Evolutionary conservation across 2,329 filamentous ascomycete genomes (phyloP), one percentile per base, ranked within the genome.

Genomic region (Apiospora phragmitis): DNA sequence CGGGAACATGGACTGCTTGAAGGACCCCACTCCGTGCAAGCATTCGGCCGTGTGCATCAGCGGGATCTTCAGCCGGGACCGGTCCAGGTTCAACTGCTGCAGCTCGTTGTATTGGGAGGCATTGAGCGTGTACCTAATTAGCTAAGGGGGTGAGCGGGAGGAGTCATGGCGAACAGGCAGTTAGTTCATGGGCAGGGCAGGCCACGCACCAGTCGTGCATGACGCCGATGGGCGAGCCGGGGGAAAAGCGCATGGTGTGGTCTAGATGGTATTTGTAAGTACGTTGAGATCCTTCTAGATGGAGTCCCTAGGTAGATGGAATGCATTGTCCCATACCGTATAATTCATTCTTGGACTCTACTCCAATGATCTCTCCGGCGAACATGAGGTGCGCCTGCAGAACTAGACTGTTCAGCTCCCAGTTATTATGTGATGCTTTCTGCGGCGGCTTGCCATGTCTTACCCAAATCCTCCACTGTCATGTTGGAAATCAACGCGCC

Each of bases 301-400:
- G 65, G 3, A 6, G 6, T 26, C 4, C 8, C 35, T 4, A 35
- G 8, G 4, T 4, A 35, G 35, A 35, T 35, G n/a, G n/a, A n/a
- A n/a, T n/a, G n/a, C n/a, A 35, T 35, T 66, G 41, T 21, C 4
- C 21, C 8, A 67, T 68, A 77, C 79, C 80, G 69, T 83, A 83
- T 41, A 83, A 77, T 42, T 79, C 80, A 73, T 83, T 81, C 18
- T 80, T 76, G 2, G 80, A 80, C 6, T 80, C 73, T 14, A 79
- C 76, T 3, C 83, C 83, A 6, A 84, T 76, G 41, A 85, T 80
- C 59, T 83, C 81, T 65, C 80, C 82, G 14, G 79, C 83, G 70
- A 84, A 85, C 75, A 82, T 85, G 49, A 85, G 78, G 69, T 85
- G 82, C 26, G 84, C 74, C 76, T 85, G 83, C n/a, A 83, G 68